Conservation (phyloP, 176 grass and related monocot species). For the Carex parvula region DNA sequence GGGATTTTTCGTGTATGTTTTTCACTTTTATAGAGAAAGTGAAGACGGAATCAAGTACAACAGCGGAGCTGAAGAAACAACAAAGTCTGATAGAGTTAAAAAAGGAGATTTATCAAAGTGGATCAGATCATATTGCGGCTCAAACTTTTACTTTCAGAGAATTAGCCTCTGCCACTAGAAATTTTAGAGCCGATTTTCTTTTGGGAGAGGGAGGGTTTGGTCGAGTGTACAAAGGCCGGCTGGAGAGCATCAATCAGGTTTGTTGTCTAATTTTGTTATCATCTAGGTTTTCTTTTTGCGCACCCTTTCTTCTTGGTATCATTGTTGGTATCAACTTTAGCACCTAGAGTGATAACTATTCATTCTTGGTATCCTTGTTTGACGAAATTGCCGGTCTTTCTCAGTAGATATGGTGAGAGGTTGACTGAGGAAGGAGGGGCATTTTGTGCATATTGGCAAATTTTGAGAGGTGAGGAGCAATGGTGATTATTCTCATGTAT, state of each 20-base stretch:
- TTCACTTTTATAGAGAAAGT: conserved; percentile 31
- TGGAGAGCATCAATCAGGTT: conserved; percentile 63
- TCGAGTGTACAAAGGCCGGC: conserved; percentile 62
- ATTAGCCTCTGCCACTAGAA: conserved; percentile 49
- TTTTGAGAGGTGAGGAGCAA: conserved; percentile 1
- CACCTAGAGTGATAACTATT: not conserved
- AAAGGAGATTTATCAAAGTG: conserved; percentile 27
- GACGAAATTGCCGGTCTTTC: conserved; percentile 21
- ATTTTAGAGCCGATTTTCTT: conserved; percentile 70
- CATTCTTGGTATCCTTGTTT: not conserved
- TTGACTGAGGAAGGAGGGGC: conserved; percentile 18
- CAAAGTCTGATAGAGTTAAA: conserved; percentile 33
- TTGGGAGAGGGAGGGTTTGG: conserved; percentile 76
- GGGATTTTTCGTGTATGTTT: not conserved
- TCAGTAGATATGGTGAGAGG: conserved; percentile 12
- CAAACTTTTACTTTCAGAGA: conserved; percentile 68
- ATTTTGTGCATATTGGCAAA: conserved; percentile 14
- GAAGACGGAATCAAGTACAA: conserved; percentile 7
- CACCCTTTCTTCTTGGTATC: not conserved
- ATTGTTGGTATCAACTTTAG: not conserved
- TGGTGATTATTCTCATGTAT: conserved; percentile 10
- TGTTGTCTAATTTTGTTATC: not conserved
- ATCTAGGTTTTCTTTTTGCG: not conserved
- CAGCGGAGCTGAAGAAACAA: conserved; percentile 33
- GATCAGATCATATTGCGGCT: conserved; percentile 42